Conservation (phyloP, 1,139 yeast genomes). For the Diutina neorugosa region DNA sequence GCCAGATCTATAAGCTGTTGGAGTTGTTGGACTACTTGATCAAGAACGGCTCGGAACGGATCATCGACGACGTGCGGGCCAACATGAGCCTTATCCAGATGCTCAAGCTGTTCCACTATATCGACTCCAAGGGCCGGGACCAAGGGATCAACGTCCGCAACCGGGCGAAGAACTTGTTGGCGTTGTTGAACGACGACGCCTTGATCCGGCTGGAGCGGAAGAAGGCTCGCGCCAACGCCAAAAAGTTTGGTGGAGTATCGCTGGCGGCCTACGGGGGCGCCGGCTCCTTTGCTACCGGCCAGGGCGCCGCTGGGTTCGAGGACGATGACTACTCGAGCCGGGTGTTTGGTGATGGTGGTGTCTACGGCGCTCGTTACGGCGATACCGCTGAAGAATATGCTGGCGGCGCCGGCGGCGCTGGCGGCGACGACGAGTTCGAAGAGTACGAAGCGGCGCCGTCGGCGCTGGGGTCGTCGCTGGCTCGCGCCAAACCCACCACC, state of each 20-base stretch:
- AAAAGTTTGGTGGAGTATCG: slow-evolving; percentile 68
- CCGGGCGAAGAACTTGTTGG: slow-evolving; percentile 67
- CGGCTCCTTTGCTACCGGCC: slow-evolving; percentile 2
- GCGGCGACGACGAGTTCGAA: slow-evolving; percentile 40
- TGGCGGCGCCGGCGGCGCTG: slow-evolving; percentile 23
- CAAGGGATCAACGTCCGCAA: slow-evolving; percentile 94
- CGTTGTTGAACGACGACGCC: slow-evolving; percentile 65
- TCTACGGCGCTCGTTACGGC: slow-evolving; percentile 57
- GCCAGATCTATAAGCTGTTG: slow-evolving; percentile 90
- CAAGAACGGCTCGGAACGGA: slow-evolving; percentile 87
- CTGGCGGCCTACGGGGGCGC: slow-evolving; percentile 40
- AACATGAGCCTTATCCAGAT: slow-evolving; percentile 73
- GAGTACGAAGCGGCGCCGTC: slow-evolving; percentile 48
- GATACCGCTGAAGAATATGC: slow-evolving; percentile 36
- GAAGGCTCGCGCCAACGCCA: slow-evolving; percentile 73
- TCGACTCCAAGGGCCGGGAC: slow-evolving; percentile 88
- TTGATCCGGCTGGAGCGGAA: slow-evolving; percentile 76
- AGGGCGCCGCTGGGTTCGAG: background rate
- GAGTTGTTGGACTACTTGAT: slow-evolving; percentile 84
- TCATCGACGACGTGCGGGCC: slow-evolving; percentile 88
- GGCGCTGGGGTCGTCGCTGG: slow-evolving; percentile 14
- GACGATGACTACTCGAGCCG: slow-evolving; percentile 39
- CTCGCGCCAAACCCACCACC: slow-evolving; percentile 26
- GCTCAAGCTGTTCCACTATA: slow-evolving; percentile 89
- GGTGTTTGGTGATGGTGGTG: slow-evolving; percentile 76